phyloP scores from a whole-genome alignment of 257 asterid genomes.

The Solanum medicagineum region DNA sequence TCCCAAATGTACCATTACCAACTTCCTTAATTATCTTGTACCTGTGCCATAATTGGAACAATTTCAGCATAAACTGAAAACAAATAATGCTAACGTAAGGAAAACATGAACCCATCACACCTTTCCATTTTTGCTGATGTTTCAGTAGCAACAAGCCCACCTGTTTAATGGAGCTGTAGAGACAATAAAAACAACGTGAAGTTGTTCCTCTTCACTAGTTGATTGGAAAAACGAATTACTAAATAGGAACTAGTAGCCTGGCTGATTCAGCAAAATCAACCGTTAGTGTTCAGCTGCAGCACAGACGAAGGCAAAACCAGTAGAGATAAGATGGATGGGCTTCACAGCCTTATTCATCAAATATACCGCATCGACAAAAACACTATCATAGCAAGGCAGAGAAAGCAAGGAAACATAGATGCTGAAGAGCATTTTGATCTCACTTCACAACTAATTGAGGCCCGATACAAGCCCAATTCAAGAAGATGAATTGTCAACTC shows the following conservation, averaged over 20 bases:
- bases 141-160: slow-evolving; percentile 25
- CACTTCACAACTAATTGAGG: slow-evolving; percentile 6
- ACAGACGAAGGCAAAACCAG: slow-evolving; percentile 12
- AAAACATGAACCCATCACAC: slow-evolving; percentile 12
- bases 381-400: slow-evolving; percentile 5
- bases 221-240: slow-evolving; percentile 22
- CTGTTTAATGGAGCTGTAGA: slow-evolving; percentile 13
- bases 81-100: neutral
- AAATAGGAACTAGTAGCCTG: slow-evolving; percentile 21
- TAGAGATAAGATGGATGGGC: slow-evolving; percentile 23
- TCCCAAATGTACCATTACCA: slow-evolving; percentile 96
- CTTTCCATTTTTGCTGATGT: slow-evolving; percentile 64
- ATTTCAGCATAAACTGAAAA: neutral
- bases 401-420: slow-evolving; percentile 7
- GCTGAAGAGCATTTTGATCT: slow-evolving; percentile 37
- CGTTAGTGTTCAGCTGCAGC: slow-evolving; percentile 14
- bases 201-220: slow-evolving; percentile 13
- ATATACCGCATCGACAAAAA: slow-evolving; percentile 16
- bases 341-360: slow-evolving; percentile 53
- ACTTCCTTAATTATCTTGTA: slow-evolving; percentile 88
- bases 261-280: slow-evolving; percentile 46
- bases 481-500: slow-evolving; percentile 13
- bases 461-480: slow-evolving; percentile 8
- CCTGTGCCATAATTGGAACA: slow-evolving; percentile 21
- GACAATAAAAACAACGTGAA: slow-evolving; percentile 6